Evolutionary conservation across 495 filamentous ascomycete species (phyloP).

Genomic region (Neurospora sp.): DNA sequence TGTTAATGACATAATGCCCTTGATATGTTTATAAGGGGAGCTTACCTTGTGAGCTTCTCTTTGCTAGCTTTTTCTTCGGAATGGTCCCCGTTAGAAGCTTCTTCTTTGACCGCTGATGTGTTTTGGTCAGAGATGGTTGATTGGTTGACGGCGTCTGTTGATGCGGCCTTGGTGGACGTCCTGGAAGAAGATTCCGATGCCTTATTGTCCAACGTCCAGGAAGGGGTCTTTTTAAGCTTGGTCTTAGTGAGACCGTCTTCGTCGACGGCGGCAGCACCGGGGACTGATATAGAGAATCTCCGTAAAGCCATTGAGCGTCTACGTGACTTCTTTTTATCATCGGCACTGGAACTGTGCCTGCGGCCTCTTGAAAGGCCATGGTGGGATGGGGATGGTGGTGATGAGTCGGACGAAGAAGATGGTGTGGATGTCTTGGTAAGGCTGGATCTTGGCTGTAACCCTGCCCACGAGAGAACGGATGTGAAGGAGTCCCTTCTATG

Average conservation of each 20-base stretch:
- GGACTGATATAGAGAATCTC: conserved; percentile 15
- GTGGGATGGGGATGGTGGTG: conserved; percentile 1
- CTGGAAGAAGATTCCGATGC: conserved; percentile 10
- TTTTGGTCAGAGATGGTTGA: background rate
- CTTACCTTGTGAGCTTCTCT: conserved; percentile 14
- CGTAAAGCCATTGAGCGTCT: conserved; percentile 18
- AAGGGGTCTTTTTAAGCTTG: conserved; percentile 18
- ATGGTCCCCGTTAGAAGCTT: background rate
- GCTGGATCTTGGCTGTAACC: conserved; percentile 11
- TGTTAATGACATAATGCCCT: background rate
- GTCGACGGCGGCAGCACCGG: conserved; percentile 2
- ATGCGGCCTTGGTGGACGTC: conserved; percentile 12
- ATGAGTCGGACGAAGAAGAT: conserved; percentile 6
- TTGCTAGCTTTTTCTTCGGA: background rate
- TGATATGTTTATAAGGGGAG: background rate
- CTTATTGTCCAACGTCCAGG: conserved; percentile 8
- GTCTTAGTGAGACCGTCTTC: conserved; percentile 18
- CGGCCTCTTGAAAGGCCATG: conserved; percentile 13
- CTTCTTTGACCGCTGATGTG: conserved; percentile 2
- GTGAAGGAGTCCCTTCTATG: conserved; percentile 23
- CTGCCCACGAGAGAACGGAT: conserved; percentile 21
- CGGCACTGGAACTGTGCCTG: conserved; percentile 21
- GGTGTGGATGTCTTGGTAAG: conserved; percentile 5
- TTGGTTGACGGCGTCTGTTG: conserved; percentile 20
- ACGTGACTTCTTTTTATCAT: conserved; percentile 24